phyloP scores from a whole-genome alignment of 1,284 basidiomycete genomes.

The Tranzscheliella williamsii region DNA sequence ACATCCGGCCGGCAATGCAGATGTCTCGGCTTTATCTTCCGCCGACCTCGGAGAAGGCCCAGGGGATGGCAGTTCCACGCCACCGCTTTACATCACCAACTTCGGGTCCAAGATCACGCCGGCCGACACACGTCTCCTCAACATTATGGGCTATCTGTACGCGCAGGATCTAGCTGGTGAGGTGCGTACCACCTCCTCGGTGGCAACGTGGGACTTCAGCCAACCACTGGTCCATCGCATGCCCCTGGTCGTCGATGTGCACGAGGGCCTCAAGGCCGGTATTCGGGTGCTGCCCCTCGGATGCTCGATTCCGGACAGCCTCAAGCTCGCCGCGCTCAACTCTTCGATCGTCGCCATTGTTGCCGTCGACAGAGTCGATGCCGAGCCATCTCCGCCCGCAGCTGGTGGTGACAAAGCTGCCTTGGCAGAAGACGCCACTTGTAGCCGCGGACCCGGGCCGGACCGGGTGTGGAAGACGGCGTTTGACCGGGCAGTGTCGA shows the following conservation, averaged over 20 bases:
- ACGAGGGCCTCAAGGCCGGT: slow-evolving; percentile 72
- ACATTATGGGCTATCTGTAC: slow-evolving; percentile 50
- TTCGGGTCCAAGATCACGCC: slow-evolving; percentile 27
- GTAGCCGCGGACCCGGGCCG: too few species aligned
- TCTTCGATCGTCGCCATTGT: slow-evolving; percentile 72
- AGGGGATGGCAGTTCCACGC: slow-evolving; percentile 15
- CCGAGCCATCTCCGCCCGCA: background rate
- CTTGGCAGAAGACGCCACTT: background rate
- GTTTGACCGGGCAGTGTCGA: slow-evolving; percentile 11
- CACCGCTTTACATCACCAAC: slow-evolving; percentile 25
- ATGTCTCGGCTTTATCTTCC: background rate
- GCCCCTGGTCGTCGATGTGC: slow-evolving; percentile 61
- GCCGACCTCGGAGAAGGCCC: slow-evolving; percentile 3
- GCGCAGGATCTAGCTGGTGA: slow-evolving; percentile 5
- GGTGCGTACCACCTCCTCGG: background rate
- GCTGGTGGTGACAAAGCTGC: background rate
- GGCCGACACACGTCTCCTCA: slow-evolving; percentile 38
- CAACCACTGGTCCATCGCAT: slow-evolving; percentile 67
- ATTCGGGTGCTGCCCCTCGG: slow-evolving; percentile 40
- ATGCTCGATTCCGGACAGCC: slow-evolving; percentile 33
- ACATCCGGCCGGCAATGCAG: background rate
- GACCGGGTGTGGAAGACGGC: slow-evolving; percentile 38
- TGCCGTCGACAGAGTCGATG: slow-evolving; percentile 1
- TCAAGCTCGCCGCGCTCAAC: slow-evolving; percentile 70
- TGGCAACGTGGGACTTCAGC: slow-evolving; percentile 72